Base-by-base conservation (phyloP, 2,329 filamentous ascomycete species). In the Fusarium annulatum region DNA sequence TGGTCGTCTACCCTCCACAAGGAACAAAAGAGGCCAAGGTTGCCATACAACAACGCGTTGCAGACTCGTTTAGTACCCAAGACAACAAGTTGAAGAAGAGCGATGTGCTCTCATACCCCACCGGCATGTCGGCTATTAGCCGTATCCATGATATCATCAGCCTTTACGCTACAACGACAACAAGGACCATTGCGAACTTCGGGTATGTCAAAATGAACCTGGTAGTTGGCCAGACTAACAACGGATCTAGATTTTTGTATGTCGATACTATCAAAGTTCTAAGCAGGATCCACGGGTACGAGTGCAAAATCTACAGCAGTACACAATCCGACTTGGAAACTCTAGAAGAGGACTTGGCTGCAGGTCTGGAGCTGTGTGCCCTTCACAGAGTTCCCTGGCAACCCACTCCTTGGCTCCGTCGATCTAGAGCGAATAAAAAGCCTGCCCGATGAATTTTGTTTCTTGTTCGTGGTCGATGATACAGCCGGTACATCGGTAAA, bases 51-150 rank as follows among this genome's bases (percentile, higher is more conserved):
- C 61, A 58, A 42, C 65, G 69, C 19, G 76, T 80, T 41, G 72
- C 72, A 5, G 43, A 53, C n/a, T 51, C 78, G 9, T 53, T 75
- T 2, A 75, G 76, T 2, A 75, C 77, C 2, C 72, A 65, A 16
- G 42, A 41, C 12, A 59, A 43, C 38, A 36, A 18, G 16, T n/a
- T 76, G 8, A 23, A 23, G 11, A n/a, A 21, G 9, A 66, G 77
- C 4, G 85, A 88, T 70, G 82, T 89, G 1, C 87, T 83, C 53
- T 79, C 89, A 8, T 88, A 85, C 69, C 82, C 82, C 18, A 85
- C 84, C 5, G 87, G 88, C 26, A 90, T 89, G 87, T 83, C 85
- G 5, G 82, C 84, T n/a, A 85, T 90, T 19, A 72, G 72, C 9
- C 75, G 76, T 23, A 73, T 73, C 52, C 77, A 76, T 7, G 48